A percentile compares a stretch with the other conserved stretches of the same genome.
These are phyloP conservation scores for Neurospora crassa DNA, from an alignment of 2,329 filamentous ascomycete species.

Conservation along the genomic window DNA sequence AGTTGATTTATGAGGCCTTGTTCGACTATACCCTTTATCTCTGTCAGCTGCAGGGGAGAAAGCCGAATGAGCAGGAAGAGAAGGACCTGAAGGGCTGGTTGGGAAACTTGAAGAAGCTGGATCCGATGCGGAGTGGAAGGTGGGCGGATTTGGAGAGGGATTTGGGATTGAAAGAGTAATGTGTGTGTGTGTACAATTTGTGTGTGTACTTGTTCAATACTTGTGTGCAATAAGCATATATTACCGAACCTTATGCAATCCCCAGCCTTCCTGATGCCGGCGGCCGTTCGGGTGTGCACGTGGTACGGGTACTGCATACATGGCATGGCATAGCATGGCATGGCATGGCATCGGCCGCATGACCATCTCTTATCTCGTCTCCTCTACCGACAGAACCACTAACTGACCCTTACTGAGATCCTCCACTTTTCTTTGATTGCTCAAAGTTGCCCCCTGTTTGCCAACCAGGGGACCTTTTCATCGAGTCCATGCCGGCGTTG, in stretches of 20 bases:
- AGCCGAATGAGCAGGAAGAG: conserved; percentile 30
- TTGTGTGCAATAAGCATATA: not conserved
- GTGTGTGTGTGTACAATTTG: not conserved
- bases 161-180: conserved; percentile 14
- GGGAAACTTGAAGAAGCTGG: conserved; percentile 52
- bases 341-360: not conserved
- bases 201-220: not conserved
- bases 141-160: conserved; percentile 61
- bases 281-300: not conserved
- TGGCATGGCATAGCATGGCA: not conserved
- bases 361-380: not conserved
- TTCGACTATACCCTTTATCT: conserved; percentile 61
- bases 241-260: no score
- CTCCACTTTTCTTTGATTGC: not conserved
- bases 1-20: conserved; percentile 85
- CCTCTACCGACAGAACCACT: no score
- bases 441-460: not conserved
- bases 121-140: conserved; percentile 63
- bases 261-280: not conserved
- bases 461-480: not conserved
- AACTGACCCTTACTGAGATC: no score
- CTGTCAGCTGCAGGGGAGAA: conserved; percentile 39
- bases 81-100: conserved; percentile 48
- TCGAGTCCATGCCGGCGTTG: not conserved
- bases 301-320: not conserved